phyloP scores from a whole-genome alignment of 2,329 filamentous ascomycete genomes.

The Elsinoe batatas region DNA sequence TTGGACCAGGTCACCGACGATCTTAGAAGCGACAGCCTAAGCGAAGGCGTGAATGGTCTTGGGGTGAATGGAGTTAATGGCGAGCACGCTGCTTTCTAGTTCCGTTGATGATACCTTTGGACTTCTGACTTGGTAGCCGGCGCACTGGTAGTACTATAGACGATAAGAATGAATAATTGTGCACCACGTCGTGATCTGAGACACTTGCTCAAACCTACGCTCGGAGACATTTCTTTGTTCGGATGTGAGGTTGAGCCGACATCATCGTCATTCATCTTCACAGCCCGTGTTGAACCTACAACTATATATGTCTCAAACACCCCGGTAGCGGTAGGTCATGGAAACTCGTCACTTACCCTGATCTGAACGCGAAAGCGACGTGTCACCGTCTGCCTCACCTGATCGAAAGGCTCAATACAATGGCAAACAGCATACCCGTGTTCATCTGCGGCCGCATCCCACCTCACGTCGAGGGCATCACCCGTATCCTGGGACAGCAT shows the following conservation, averaged over 20 bases:
- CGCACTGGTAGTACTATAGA: neutral
- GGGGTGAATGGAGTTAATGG: conserved; percentile 12
- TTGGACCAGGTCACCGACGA: conserved; percentile 40
- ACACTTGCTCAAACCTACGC: neutral
- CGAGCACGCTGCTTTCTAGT: conserved; percentile 14
- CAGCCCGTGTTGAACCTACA: too few species aligned
- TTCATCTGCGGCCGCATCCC: neutral
- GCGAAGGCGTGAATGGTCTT: conserved; percentile 4
- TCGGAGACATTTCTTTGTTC: too few species aligned
- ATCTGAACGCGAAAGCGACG: neutral
- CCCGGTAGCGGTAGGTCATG: too few species aligned
- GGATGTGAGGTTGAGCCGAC: too few species aligned
- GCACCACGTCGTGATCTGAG: neutral
- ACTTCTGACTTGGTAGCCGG: neutral
- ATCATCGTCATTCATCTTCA: too few species aligned
- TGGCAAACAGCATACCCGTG: neutral
- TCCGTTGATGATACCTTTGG: conserved; percentile 2
- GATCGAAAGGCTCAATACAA: neutral
- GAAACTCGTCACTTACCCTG: neutral
- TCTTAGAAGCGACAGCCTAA: conserved; percentile 10
- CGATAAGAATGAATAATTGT: neutral
- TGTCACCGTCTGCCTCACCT: neutral
- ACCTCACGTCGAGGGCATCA: conserved; percentile 2
- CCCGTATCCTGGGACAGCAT: neutral
- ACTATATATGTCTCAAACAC: too few species aligned